A percentile compares a stretch with the other conserved stretches of the same genome.
Conservation (phyloP, 179 eudicot species). For the Silene vulgaris region DNA sequence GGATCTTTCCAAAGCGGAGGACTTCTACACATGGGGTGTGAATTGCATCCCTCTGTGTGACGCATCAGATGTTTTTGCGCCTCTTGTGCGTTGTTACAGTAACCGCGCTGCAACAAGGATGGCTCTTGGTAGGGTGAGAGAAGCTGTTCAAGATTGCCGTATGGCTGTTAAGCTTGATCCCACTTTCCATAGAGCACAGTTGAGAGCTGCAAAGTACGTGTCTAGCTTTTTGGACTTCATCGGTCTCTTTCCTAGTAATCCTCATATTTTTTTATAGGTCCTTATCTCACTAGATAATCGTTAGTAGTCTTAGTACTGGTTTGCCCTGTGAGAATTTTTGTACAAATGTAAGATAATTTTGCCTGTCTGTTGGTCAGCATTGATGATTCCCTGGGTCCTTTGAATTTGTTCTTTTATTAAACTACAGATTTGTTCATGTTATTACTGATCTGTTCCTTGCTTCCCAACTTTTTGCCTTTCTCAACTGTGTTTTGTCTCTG, state of each 20-base stretch:
- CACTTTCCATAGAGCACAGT: constrained; percentile 57
- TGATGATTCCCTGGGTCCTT: neutral
- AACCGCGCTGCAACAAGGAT: constrained; percentile 93
- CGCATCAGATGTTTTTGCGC: constrained; percentile 37
- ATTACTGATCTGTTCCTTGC: neutral
- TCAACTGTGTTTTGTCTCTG: constrained; percentile 15
- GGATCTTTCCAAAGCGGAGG: constrained; percentile 64
- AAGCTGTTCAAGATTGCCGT: constrained; percentile 70
- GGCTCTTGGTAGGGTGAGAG: constrained; percentile 81
- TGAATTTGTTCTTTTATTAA: neutral
- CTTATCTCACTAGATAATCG: neutral
- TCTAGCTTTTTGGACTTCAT: neutral
- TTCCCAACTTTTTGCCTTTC: constrained; percentile 14
- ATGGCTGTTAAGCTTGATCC: constrained; percentile 71
- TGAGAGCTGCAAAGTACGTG: constrained; percentile 90
- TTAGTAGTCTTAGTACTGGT: neutral
- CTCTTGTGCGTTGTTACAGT: constrained; percentile 88
- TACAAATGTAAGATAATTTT: neutral
- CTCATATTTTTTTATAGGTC: neutral
- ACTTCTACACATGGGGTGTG: constrained; percentile 72
- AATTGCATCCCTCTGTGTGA: constrained; percentile 36
- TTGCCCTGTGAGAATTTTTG: constrained; percentile 2
- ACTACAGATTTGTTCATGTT: neutral
- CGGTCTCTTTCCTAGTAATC: neutral
- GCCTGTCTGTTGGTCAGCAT: constrained; percentile 2